phyloP scores from a whole-genome alignment of 192 early-diverging fungal species.

The Coemansia sp. region DNA sequence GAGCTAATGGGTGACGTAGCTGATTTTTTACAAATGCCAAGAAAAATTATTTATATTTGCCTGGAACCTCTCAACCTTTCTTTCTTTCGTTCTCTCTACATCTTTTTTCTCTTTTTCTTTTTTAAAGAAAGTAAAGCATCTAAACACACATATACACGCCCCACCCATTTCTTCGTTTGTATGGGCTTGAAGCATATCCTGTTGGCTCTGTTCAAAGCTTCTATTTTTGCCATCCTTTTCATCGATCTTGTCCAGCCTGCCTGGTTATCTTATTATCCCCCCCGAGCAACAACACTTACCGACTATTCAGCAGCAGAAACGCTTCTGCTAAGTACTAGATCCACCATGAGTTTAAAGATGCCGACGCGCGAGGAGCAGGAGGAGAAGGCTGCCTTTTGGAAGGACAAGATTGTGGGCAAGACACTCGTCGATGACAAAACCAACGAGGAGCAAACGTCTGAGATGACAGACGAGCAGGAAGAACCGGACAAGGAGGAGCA shows the following conservation, averaged over 20 bases:
- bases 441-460: neutral
- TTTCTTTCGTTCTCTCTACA: neutral
- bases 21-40: neutral
- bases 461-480: neutral
- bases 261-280: neutral
- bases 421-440: constrained; percentile 14
- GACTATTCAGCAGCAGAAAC: neutral
- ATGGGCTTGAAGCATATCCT: constrained; percentile 10
- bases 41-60: neutral
- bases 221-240: constrained; percentile 27
- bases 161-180: constrained; percentile 8
- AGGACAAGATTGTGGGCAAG: constrained; percentile 14
- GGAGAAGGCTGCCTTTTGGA: constrained; percentile 18
- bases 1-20: no score
- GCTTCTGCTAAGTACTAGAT: neutral
- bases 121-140: neutral
- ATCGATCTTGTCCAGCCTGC: constrained; percentile 17
- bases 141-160: no score
- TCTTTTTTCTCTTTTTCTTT: neutral
- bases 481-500: neutral
- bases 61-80: neutral
- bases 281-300: neutral
- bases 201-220: constrained; percentile 6
- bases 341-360: constrained; percentile 9
- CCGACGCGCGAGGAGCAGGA: constrained; percentile 27